Conservation (phyloP, 257 asterid species). For the Fraxinus cuspidata region DNA sequence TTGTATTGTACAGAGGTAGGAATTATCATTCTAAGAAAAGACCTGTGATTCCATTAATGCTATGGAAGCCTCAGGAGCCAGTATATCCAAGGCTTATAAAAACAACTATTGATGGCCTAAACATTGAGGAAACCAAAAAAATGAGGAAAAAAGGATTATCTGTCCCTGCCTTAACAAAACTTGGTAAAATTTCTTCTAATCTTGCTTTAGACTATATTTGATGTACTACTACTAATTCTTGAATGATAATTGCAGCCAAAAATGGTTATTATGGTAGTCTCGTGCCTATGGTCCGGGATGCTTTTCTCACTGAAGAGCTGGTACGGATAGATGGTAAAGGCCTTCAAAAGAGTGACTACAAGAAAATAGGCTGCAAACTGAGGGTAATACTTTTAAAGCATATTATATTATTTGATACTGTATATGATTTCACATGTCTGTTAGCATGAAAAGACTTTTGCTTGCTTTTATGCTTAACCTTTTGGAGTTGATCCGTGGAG, state of each 20-base stretch:
- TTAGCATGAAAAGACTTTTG: neutral
- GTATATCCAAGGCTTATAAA: conserved; percentile 87
- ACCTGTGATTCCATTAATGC: conserved; percentile 77
- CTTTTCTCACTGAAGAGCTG: conserved; percentile 76
- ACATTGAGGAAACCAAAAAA: conserved; percentile 81
- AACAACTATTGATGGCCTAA: conserved; percentile 82
- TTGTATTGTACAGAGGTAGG: conserved; percentile 79
- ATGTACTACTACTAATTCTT: conserved; percentile 12
- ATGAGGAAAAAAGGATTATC: conserved; percentile 78
- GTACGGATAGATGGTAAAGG: conserved; percentile 84
- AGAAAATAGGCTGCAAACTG: conserved; percentile 89
- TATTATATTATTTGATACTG: neutral
- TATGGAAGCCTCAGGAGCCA: conserved; percentile 98
- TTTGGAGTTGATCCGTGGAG: neutral
- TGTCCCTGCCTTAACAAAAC: conserved; percentile 70
- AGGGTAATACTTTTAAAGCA: conserved; percentile 44
- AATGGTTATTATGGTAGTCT: conserved; percentile 94
- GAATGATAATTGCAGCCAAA: conserved; percentile 56
- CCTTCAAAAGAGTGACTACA: conserved; percentile 81
- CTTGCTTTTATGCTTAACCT: neutral
- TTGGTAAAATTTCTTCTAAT: conserved; percentile 49
- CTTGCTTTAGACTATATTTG: conserved; percentile 8
- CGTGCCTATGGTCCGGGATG: conserved; percentile 88
- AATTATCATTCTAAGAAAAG: conserved; percentile 56
- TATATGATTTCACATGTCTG: neutral